Conservation (phyloP, 441 rosid genomes). For the Gossypium aridum region DNA sequence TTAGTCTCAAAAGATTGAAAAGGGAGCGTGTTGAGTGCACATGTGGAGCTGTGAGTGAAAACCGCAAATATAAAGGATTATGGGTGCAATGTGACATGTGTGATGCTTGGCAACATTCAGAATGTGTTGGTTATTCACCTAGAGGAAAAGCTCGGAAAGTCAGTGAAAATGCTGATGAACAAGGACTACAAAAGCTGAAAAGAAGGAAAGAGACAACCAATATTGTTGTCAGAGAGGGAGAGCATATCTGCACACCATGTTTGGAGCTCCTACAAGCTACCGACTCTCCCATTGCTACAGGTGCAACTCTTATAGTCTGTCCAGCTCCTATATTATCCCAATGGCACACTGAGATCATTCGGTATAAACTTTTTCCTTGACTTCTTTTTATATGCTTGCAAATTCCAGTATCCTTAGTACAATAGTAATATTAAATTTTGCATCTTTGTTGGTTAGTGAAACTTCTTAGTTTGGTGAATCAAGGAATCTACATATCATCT, state of each 20-base stretch:
- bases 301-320: conserved; percentile 94
- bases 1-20: conserved; percentile 56
- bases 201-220: conserved; percentile 42
- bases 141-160: conserved; percentile 49
- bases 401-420: background rate
- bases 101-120: conserved; percentile 99
- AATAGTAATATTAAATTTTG: background rate
- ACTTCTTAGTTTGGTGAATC: background rate
- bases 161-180: conserved; percentile 14
- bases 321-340: conserved; percentile 93
- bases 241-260: conserved; percentile 72
- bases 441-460: background rate
- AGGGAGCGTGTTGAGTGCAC: conserved; percentile 91
- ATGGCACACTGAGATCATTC: conserved; percentile 89
- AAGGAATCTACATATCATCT: conserved; percentile 2
- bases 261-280: conserved; percentile 69
- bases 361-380: conserved; percentile 36
- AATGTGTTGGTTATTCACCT: conserved; percentile 90
- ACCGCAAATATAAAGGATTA: conserved; percentile 63
- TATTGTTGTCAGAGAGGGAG: conserved; percentile 68
- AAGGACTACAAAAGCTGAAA: conserved; percentile 24
- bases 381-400: background rate
- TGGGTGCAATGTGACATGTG: conserved; percentile 98
- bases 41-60: conserved; percentile 96
- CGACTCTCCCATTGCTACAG: conserved; percentile 68